Base-by-base conservation (phyloP, 2,329 filamentous ascomycete genomes). In the Simplicillium aogashimaense region DNA sequence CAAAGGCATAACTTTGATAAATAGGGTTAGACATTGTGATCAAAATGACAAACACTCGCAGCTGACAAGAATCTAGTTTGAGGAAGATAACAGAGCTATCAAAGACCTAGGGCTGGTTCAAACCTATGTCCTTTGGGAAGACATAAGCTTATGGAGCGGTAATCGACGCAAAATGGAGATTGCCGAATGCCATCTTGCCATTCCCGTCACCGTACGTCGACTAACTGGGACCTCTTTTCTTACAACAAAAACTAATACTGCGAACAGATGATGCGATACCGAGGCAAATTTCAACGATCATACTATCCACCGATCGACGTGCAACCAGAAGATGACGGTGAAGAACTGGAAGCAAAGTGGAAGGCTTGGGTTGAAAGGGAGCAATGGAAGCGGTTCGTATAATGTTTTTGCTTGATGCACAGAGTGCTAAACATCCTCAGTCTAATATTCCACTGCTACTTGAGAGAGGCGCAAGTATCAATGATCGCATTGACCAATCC, bases 401-500 rank as follows among this genome's bases (percentile, higher is more conserved):
- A 25, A 9, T 9, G 9, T 25, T 5, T 5, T 25, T 9, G 9
- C 20, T 6, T 5, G 20, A 6, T 9, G 20, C 9, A 25, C 9
- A 6, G 20, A 25, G 9, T 6, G 9, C 20, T 25, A 25, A 25
- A 5, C 20, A 9, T 6, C 9, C 83, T 84, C 53, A 70, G 73
- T 29, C 70, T 87, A 3, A 74, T 76, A 3, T 78, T 82, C 43
- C 77, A 81, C 51, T 62, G 75, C 12, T 82, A 82, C 47, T 58
- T 81, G 5, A 70, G 79, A 42, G 82, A 86, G 50, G 68, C 78
- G 0, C 78, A 84, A 44, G 69, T 74, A 4, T 83, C 82, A 2
- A 81, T 86, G 63, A 75, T 77, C 2, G 67, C 82, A 4, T 64
- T 83, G 40, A 76, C 73, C 16, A 79, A 74, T 43, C 78, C 80